Conservation (phyloP, 345 rosid genomes). For the Ailanthus altissimus region DNA sequence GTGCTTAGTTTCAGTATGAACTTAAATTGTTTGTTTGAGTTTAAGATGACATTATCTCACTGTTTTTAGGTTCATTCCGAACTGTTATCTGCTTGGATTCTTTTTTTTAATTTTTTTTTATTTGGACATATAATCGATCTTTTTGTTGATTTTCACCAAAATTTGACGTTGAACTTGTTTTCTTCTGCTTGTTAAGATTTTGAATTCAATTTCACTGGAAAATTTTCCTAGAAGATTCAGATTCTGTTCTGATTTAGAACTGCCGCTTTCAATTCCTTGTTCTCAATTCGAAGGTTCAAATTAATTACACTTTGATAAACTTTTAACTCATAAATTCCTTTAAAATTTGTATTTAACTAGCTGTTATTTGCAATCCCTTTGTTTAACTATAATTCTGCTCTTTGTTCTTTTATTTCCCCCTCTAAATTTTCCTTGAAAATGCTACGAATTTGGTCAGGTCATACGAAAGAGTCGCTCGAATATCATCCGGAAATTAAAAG, state of each 20-base stretch:
- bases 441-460: conserved; percentile 37
- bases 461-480: conserved; percentile 54
- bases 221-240: background rate
- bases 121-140: background rate
- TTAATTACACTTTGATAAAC: background rate
- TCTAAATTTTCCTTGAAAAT: background rate
- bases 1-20: background rate
- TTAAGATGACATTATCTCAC: background rate
- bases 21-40: background rate
- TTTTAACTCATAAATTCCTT: background rate
- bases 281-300: background rate
- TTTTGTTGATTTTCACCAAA: background rate
- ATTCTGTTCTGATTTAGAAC: background rate
- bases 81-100: background rate
- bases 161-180: background rate
- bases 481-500: conserved; percentile 23
- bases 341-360: background rate
- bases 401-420: background rate
- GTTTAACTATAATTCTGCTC: background rate
- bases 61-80: background rate
- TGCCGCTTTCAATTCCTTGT: background rate
- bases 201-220: background rate
- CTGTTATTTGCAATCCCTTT: background rate
- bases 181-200: background rate
- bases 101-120: too few relatives aligned